A percentile compares a stretch with the other conserved stretches of the same genome.
Evolutionary conservation across 2,329 filamentous ascomycete genomes (phyloP).

Genomic region (Colletotrichum falcatum): DNA sequence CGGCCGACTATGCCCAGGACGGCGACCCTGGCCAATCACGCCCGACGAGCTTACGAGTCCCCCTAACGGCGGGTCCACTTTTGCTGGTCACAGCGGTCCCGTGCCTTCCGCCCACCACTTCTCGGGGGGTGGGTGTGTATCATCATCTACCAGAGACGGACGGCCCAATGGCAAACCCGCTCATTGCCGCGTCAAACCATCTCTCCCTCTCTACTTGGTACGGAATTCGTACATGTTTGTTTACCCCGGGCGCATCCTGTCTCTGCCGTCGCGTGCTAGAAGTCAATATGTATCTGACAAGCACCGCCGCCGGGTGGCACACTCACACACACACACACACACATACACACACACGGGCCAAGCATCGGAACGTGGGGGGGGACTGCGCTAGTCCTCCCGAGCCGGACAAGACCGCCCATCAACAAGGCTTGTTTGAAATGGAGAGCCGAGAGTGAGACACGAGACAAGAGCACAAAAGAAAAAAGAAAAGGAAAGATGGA

Average conservation of each 20-base stretch:
- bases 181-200: too few species aligned
- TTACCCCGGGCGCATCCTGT: not conserved
- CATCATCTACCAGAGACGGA: too few species aligned
- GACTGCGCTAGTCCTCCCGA: not conserved
- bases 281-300: too few species aligned
- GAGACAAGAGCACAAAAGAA: not conserved
- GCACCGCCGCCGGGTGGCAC: too few species aligned
- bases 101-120: not conserved
- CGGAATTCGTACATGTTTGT: too few species aligned
- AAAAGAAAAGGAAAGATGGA: too few species aligned
- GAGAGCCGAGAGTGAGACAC: not conserved
- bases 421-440: not conserved
- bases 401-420: not conserved
- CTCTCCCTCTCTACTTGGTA: too few species aligned
- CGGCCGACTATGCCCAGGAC: not conserved
- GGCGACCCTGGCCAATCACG: conserved; percentile 46
- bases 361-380: conserved; percentile 21
- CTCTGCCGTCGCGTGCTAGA: too few species aligned
- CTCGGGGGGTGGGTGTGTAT: too few species aligned
- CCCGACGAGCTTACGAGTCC: conserved; percentile 51
- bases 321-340: too few species aligned
- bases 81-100: not conserved
- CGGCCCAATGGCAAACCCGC: conserved; percentile 1
- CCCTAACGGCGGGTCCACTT: not conserved
- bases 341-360: not conserved